A percentile compares a stretch with the other conserved stretches of the same genome.
phyloP scores from a whole-genome alignment of 768 basidiomycete species.

The Phanerochaete carnosa region DNA sequence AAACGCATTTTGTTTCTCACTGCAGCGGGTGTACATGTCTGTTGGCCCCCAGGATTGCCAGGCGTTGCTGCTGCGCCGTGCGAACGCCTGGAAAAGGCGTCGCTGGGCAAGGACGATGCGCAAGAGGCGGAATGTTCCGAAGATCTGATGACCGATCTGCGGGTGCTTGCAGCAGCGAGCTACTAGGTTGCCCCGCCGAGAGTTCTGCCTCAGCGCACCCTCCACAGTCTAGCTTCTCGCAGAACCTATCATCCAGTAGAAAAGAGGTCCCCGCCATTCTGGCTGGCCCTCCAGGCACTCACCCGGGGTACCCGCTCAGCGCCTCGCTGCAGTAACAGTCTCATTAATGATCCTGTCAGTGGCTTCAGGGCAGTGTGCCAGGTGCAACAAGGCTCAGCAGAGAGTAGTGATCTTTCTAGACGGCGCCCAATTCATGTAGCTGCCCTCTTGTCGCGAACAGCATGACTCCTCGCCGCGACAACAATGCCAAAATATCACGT shows the following conservation, averaged over 20 bases:
- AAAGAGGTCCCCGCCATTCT: not conserved
- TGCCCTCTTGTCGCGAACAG: no score
- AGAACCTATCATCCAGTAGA: not conserved
- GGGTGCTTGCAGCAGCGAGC: no score
- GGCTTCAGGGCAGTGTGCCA: not conserved
- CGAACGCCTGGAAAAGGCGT: conserved; percentile 6
- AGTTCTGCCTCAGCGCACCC: not conserved
- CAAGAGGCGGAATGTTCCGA: conserved; percentile 8
- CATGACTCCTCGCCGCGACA: no score
- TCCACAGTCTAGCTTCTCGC: not conserved
- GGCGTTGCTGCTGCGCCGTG: conserved; percentile 6
- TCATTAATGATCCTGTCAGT: not conserved
- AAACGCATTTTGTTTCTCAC: no score
- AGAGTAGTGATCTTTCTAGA: no score
- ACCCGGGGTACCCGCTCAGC: not conserved
- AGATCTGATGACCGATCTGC: conserved; percentile 8
- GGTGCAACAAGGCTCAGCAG: not conserved
- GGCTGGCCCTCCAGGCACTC: not conserved
- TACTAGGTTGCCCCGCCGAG: not conserved
- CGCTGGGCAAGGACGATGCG: conserved; percentile 5
- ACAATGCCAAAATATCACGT: no score
- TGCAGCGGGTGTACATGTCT: no score
- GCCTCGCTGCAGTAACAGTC: not conserved
- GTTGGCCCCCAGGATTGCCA: not conserved
- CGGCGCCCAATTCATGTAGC: no score